Base-by-base conservation (phyloP, 306 rosid genomes). In the Vicia faba region DNA sequence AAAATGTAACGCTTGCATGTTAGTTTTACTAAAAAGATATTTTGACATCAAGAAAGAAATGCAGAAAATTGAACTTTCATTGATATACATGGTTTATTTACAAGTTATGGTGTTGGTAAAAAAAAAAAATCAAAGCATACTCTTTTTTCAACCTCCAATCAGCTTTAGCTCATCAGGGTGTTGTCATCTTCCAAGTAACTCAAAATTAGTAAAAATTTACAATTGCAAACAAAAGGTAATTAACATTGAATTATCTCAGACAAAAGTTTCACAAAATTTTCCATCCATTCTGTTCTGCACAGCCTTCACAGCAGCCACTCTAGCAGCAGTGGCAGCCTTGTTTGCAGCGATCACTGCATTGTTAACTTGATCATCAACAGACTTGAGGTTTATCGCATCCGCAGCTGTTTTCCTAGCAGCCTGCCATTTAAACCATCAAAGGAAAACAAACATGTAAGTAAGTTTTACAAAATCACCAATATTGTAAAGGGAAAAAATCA, bases 261-360 rank as follows among this genome's bases (percentile, higher is more conserved):
- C 96, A 53, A 36, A 61, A 39, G 85, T 80, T 20, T 86, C 86
- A 16, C 96, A 95, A 86, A 88, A 90, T 61, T 88, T 85, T 49
- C 99, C 99, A 74, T 91, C 88, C 84, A 95, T 90, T 50, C 86
- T 84, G 81, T 88, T 95, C 68, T 90, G 97, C 78, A 95, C 99
- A 33, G 99, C 97, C 75, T 91, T 95, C 40, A 95, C 92, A 8
- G 99, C 99, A 46, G 97, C 97, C 65, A 95, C 97, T 90, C 99
- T 84, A 45, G 97, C 97, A 31, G 97, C 99, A 9, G 87, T 83
- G 72, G 99, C 99, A 3, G 95, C 95, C 53, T 88, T 82, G 69
- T 88, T 95, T 1, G 99, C 95, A 36, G 91, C 95, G 68, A 81
- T 75, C 11, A 85, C 96, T 51, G 95, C 87, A 70, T 84, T 85